Conservation (phyloP, 352 stramenopile species). For the Thraustotheca clavata region DNA sequence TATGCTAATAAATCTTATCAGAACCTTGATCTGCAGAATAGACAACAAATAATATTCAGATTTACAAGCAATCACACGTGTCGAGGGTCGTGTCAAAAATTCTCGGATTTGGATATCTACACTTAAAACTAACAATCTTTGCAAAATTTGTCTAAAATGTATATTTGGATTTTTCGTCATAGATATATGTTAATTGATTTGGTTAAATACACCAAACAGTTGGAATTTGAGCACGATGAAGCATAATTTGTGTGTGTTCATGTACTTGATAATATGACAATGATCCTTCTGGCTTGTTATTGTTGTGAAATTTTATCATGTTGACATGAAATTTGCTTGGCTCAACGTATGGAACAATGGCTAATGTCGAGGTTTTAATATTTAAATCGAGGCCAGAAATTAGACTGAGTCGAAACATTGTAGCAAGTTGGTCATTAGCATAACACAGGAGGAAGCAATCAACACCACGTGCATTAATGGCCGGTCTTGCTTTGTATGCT, state of each 20-base stretch:
- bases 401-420: not conserved
- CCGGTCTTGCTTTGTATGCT: not conserved
- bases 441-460: not conserved
- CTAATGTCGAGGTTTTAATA: not conserved
- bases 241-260: not conserved
- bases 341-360: not conserved
- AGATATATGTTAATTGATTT: too few species aligned
- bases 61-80: too few species aligned
- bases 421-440: not conserved
- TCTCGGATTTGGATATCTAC: too few species aligned
- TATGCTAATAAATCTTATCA: too few species aligned
- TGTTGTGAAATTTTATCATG: not conserved
- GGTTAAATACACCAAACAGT: conserved; percentile 1
- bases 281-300: not conserved
- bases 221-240: not conserved
- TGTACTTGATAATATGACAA: too few species aligned
- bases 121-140: too few species aligned
- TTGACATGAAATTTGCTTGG: not conserved
- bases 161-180: too few species aligned
- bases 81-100: too few species aligned
- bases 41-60: too few species aligned
- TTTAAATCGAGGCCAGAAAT: not conserved
- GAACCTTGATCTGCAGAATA: too few species aligned
- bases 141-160: too few species aligned
- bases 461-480: not conserved